Evolutionary conservation across 2,329 filamentous ascomycete genomes (phyloP).

Genomic region (Periconia sp.): DNA sequence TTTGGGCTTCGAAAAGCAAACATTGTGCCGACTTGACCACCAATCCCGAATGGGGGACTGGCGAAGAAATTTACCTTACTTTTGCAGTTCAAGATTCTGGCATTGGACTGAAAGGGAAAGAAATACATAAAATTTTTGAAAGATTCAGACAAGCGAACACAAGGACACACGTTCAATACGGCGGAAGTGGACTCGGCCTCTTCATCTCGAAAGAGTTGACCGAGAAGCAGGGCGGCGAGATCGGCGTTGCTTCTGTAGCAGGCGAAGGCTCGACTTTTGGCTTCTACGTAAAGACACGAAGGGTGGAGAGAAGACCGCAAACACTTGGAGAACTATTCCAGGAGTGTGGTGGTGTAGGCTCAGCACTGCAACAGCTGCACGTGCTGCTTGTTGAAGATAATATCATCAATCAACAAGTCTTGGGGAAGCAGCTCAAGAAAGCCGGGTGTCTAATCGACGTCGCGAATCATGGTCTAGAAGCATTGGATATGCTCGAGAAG

Average conservation of each 20-base stretch:
- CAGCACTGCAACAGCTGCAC: conserved; percentile 19
- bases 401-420: conserved; percentile 46
- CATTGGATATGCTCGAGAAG: conserved; percentile 37
- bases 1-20: conserved; percentile 35
- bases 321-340: conserved; percentile 15
- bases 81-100: conserved; percentile 50
- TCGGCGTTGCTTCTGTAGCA: conserved; percentile 49
- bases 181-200: conserved; percentile 52
- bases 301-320: conserved; percentile 21
- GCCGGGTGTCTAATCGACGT: conserved; percentile 36
- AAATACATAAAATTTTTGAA: conserved; percentile 47
- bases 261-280: conserved; percentile 51
- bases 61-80: conserved; percentile 47
- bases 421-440: conserved; percentile 44
- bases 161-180: conserved; percentile 49
- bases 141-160: conserved; percentile 43
- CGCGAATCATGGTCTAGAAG: conserved; percentile 47
- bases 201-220: conserved; percentile 55
- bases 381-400: conserved; percentile 49
- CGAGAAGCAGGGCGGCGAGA: conserved; percentile 54
- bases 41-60: conserved; percentile 43
- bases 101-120: conserved; percentile 47
- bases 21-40: conserved; percentile 28
- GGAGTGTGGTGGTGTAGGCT: conserved; percentile 9
- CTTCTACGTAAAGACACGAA: conserved; percentile 50